These are phyloP conservation scores for Aureobasidium sp. DNA, from an alignment of 2,329 filamentous ascomycete genomes.

Conservation along the genomic window DNA sequence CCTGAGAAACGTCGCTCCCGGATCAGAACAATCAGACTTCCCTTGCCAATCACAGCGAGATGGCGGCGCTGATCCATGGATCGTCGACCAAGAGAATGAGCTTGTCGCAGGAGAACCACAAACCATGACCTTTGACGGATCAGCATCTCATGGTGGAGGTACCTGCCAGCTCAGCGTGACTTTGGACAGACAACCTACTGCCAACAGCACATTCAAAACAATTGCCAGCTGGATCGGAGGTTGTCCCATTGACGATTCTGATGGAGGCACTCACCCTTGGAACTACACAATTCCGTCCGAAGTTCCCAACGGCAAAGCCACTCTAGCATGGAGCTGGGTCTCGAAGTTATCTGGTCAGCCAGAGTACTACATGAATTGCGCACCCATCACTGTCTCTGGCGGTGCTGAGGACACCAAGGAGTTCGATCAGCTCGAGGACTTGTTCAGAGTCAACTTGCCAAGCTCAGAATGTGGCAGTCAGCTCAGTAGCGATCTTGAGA, in stretches of 20 bases:
- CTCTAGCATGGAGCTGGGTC: conserved; percentile 89
- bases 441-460: conserved; percentile 67
- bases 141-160: conserved; percentile 82
- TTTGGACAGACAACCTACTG: conserved; percentile 64
- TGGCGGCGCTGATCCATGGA: conserved; percentile 49
- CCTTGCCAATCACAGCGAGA: conserved; percentile 64
- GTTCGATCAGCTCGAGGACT: conserved; percentile 58
- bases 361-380: conserved; percentile 98
- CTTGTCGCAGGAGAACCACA: conserved; percentile 7
- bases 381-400: conserved; percentile 59
- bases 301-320: conserved; percentile 68
- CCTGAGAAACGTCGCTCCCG: conserved; percentile 46
- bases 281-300: conserved; percentile 64
- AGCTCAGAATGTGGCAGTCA: conserved; percentile 44
- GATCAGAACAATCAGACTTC: conserved; percentile 42
- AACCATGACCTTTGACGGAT: conserved; percentile 59
- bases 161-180: conserved; percentile 87
- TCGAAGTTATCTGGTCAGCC: conserved; percentile 79
- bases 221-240: conserved; percentile 84
- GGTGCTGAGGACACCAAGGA: conserved; percentile 45
- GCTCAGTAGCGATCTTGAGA: conserved; percentile 40
- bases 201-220: conserved; percentile 68
- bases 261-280: conserved; percentile 45
- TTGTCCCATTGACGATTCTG: conserved; percentile 56
- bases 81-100: conserved; percentile 52